These are phyloP conservation scores for Eurotiales sp. DNA, from an alignment of 2,329 filamentous ascomycete genomes.

Conservation along the genomic window DNA sequence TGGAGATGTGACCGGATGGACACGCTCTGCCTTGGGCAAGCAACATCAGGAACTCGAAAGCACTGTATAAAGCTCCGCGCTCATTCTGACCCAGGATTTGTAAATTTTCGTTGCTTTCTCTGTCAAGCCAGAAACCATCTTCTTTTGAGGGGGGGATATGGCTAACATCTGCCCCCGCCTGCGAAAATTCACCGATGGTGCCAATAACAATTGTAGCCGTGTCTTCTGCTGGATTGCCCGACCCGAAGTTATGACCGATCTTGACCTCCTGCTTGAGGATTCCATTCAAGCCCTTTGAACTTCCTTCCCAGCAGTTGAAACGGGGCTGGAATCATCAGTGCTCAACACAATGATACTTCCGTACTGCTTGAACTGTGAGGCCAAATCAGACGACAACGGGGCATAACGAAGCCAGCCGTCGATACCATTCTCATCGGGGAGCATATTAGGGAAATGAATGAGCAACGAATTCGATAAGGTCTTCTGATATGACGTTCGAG, in stretches of 20 bases:
- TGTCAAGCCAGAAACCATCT: conserved; percentile 59
- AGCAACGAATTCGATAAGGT: no score
- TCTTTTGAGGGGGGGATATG: conserved; percentile 26
- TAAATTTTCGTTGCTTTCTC: conserved; percentile 41
- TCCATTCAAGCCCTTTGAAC: conserved; percentile 55
- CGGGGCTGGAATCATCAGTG: conserved; percentile 50
- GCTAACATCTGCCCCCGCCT: conserved; percentile 18
- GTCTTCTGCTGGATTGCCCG: conserved; percentile 16
- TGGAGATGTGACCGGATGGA: conserved; percentile 47
- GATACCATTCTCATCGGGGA: conserved; percentile 53
- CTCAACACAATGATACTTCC: conserved; percentile 53
- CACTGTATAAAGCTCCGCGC: conserved; percentile 64
- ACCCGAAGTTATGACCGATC: conserved; percentile 23
- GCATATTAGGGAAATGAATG: not conserved
- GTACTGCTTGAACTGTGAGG: conserved; percentile 43
- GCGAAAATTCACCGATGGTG: conserved; percentile 29
- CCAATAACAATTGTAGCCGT: conserved; percentile 26
- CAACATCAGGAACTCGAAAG: conserved; percentile 64
- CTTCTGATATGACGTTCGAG: no score
- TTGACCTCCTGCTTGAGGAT: conserved; percentile 53
- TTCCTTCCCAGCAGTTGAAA: conserved; percentile 58
- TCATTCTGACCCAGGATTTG: conserved; percentile 63
- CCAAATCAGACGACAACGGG: conserved; percentile 41
- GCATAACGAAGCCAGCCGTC: conserved; percentile 65
- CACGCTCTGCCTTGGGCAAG: conserved; percentile 58